These are phyloP conservation scores for Thoreauomyces humboldtii DNA, from an alignment of 192 early-diverging fungal genomes.

Conservation along the genomic window DNA sequence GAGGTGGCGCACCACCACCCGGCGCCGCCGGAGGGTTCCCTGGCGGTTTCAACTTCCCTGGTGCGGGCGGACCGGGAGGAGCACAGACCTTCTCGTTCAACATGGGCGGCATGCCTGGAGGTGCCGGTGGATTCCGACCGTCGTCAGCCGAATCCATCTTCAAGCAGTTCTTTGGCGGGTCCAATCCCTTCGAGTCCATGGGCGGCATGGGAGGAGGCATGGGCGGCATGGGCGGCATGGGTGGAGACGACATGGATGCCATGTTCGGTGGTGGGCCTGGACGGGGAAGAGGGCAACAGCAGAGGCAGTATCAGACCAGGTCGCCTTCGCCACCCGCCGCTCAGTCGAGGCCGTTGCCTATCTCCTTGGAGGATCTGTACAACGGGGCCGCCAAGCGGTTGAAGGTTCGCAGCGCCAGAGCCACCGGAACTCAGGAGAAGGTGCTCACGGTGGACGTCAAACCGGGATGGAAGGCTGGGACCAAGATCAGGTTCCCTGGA, in stretches of 20 bases:
- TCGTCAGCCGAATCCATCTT: slow-evolving; percentile 91
- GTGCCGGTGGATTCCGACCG: slow-evolving; percentile 69
- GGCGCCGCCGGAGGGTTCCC: slow-evolving; percentile 37
- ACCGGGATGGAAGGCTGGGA: slow-evolving; percentile 97
- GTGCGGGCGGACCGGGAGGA: slow-evolving; percentile 42
- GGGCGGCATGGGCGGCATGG: slow-evolving; percentile 26
- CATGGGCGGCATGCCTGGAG: slow-evolving; percentile 37
- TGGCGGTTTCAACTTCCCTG: slow-evolving; percentile 45
- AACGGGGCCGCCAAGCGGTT: slow-evolving; percentile 87
- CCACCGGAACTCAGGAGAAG: slow-evolving; percentile 67
- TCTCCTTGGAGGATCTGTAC: slow-evolving; percentile 89
- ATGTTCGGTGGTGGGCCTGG: slow-evolving; percentile 39
- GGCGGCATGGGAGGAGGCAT: slow-evolving; percentile 48
- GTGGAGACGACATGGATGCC: slow-evolving; percentile 14
- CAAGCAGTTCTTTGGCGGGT: slow-evolving; percentile 75
- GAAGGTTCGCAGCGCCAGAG: slow-evolving; percentile 78
- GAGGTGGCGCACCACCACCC: slow-evolving; percentile 51
- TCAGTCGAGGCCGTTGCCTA: slow-evolving; percentile 60
- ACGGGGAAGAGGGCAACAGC: background rate
- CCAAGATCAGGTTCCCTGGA: slow-evolving; percentile 87
- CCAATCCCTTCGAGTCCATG: slow-evolving; percentile 44
- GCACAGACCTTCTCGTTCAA: slow-evolving; percentile 70
- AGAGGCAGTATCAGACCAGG: slow-evolving; percentile 17
- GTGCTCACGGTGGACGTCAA: slow-evolving; percentile 81
- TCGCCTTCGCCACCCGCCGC: slow-evolving; percentile 42